Percentiles rank a stretch among this genome's conserved stretches.
Evolutionary conservation across 2,329 filamentous ascomycete species (phyloP).

Genomic region (Pyricularia grisea): DNA sequence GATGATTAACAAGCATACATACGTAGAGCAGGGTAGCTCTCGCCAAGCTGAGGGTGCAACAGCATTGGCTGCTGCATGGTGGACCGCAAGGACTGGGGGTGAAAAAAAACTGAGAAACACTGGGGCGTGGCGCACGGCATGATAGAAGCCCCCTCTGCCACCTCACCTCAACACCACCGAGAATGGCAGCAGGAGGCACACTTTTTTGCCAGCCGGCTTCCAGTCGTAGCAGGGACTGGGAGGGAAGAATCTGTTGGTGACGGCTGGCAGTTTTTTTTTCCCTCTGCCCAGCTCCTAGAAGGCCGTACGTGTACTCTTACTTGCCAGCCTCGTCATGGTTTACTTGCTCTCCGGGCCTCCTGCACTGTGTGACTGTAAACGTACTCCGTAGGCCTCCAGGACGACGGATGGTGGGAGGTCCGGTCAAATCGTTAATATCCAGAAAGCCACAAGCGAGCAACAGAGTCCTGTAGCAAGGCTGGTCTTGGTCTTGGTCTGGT

Average conservation of each 20-base stretch:
- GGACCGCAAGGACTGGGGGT: background rate
- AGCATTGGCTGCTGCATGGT: background rate
- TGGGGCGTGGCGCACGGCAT: background rate
- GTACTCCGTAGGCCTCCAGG: no score
- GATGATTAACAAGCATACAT: background rate
- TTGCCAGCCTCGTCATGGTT: background rate
- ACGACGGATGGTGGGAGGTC: background rate
- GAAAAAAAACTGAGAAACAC: background rate
- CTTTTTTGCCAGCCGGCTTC: background rate
- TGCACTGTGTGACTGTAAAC: no score
- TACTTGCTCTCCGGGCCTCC: background rate
- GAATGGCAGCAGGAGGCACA: background rate
- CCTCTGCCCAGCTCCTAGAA: background rate
- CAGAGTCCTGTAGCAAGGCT: background rate
- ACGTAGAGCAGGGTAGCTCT: background rate
- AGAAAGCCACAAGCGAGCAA: background rate
- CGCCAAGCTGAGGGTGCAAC: background rate
- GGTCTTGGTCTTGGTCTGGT: background rate
- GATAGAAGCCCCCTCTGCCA: background rate
- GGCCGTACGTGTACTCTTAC: background rate
- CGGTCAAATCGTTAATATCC: background rate
- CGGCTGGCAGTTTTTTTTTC: background rate
- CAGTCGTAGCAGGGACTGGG: background rate
- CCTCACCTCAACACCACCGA: background rate
- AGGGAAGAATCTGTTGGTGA: background rate